Conservation (phyloP, 2,329 filamentous ascomycete genomes). For the Septoria linicola region DNA sequence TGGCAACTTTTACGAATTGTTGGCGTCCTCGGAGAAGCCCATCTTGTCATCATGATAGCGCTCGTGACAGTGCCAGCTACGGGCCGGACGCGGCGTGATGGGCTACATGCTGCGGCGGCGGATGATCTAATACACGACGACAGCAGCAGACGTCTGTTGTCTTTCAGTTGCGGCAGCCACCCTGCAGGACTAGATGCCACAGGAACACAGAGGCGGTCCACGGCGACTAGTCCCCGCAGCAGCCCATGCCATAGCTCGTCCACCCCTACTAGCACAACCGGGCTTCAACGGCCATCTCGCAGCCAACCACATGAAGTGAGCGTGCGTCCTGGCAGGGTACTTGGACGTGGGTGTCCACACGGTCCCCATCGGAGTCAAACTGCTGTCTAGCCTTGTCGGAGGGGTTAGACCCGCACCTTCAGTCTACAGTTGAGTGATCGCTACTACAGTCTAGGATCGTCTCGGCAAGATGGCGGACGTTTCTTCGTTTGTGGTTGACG, state of each 20-base stretch:
- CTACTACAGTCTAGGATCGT: constrained; percentile 29
- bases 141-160: constrained; percentile 17
- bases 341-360: constrained; percentile 25
- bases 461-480: constrained; percentile 29
- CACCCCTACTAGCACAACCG: constrained; percentile 31
- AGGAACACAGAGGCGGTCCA: constrained; percentile 30
- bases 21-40: constrained; percentile 13
- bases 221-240: constrained; percentile 34
- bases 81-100: constrained; percentile 16
- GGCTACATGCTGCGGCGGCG: constrained; percentile 16
- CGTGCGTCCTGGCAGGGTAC: constrained; percentile 30
- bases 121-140: constrained; percentile 19
- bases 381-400: constrained; percentile 37
- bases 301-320: constrained; percentile 34
- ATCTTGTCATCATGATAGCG: constrained; percentile 4
- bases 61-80: constrained; percentile 14
- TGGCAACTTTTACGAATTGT: constrained; percentile 1
- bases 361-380: constrained; percentile 32
- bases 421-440: constrained; percentile 28
- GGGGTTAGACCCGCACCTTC: constrained; percentile 29
- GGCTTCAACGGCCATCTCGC: constrained; percentile 33
- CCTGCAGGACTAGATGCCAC: constrained; percentile 30
- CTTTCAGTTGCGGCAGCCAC: constrained; percentile 24
- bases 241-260: constrained; percentile 30
- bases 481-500: constrained; percentile 28